These are phyloP conservation scores for Penicillium sp. DNA, from an alignment of 2,329 filamentous ascomycete species.

Conservation along the genomic window DNA sequence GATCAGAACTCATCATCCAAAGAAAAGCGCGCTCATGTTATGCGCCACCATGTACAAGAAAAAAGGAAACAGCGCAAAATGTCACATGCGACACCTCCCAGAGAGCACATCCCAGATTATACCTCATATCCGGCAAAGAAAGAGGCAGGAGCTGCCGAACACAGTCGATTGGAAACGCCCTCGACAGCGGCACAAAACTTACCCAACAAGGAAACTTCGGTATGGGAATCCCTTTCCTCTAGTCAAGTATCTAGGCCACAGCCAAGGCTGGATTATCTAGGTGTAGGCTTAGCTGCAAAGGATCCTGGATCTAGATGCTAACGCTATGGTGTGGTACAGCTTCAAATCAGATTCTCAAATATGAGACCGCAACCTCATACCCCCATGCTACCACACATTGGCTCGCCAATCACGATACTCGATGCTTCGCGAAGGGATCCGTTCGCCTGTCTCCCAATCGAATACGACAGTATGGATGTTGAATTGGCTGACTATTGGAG, in stretches of 20 bases:
- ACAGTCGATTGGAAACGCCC: constrained; percentile 1
- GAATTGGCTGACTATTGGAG: constrained; percentile 38
- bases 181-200: not conserved
- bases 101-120: constrained; percentile 4
- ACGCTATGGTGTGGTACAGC: constrained; percentile 8
- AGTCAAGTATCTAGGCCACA: not conserved
- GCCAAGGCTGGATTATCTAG: not conserved
- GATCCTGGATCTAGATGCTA: not conserved
- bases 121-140: constrained; percentile 4
- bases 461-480: constrained; percentile 26
- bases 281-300: not conserved
- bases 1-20: constrained; percentile 40
- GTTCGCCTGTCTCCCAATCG: constrained; percentile 30
- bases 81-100: constrained; percentile 15
- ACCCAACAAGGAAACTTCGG: constrained; percentile 15
- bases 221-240: constrained; percentile 13
- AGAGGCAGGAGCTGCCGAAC: constrained; percentile 7
- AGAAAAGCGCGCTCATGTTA: constrained; percentile 45
- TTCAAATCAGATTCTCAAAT: constrained; percentile 14
- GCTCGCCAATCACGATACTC: constrained; percentile 27
- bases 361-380: constrained; percentile 12
- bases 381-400: constrained; percentile 4
- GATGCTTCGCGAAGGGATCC: constrained; percentile 34
- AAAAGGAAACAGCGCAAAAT: constrained; percentile 36
- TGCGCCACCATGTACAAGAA: constrained; percentile 45